Evolutionary conservation across 2,329 filamentous ascomycete genomes (phyloP).

Genomic region (Aspergillus ibericus): DNA sequence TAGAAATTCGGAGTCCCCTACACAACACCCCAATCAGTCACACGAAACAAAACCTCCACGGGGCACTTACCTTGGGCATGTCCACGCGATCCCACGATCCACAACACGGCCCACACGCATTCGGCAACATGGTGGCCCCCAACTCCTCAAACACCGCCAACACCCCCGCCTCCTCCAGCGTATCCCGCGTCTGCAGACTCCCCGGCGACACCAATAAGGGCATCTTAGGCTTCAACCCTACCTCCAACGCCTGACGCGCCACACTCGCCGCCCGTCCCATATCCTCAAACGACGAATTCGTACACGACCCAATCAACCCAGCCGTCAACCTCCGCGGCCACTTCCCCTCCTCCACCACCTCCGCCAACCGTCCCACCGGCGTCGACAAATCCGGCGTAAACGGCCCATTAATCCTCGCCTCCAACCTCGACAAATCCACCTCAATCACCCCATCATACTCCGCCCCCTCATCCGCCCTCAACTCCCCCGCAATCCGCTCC

Average conservation of each 20-base stretch:
- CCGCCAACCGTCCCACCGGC: not conserved
- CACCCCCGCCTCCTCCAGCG: not conserved
- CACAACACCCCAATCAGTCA: too few species aligned
- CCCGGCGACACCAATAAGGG: not conserved
- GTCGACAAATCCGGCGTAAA: not conserved
- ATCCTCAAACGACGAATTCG: not conserved
- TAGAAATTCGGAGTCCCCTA: not conserved
- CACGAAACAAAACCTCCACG: too few species aligned
- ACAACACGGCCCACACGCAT: not conserved
- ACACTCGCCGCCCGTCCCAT: not conserved
- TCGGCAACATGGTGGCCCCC: not conserved
- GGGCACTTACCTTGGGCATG: not conserved
- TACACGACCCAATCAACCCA: not conserved
- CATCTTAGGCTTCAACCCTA: not conserved
- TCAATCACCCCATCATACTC: not conserved
- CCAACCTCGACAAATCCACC: not conserved
- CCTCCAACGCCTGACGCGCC: not conserved
- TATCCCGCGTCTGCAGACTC: not conserved
- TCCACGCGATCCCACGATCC: not conserved
- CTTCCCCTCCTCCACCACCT: not conserved
- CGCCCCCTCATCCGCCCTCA: not conserved
- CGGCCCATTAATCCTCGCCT: not conserved
- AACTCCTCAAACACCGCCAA: not conserved
- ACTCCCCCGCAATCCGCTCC: not conserved
- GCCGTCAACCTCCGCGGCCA: not conserved